phyloP scores from a whole-genome alignment of 1,139 yeast genomes.

The Yamadazyma epiphylla region DNA sequence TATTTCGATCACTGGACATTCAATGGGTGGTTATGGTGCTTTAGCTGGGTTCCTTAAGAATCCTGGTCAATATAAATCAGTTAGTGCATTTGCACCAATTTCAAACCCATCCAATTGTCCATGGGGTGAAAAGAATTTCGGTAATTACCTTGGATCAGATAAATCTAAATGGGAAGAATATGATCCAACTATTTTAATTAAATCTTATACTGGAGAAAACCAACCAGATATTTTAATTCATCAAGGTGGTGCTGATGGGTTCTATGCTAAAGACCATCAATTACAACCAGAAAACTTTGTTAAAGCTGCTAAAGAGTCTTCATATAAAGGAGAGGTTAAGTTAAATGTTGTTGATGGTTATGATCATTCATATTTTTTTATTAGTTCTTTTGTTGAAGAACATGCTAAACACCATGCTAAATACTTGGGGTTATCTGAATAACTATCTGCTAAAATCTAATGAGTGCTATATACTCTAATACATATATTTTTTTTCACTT shows the following conservation, averaged over 20 bases:
- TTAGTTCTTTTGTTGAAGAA: slow-evolving; percentile 74
- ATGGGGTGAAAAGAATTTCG: slow-evolving; percentile 84
- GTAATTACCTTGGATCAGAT: slow-evolving; percentile 68
- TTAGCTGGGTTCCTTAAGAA: slow-evolving; percentile 69
- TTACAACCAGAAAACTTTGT: slow-evolving; percentile 73
- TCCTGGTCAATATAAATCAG: slow-evolving; percentile 74
- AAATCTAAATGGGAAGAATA: slow-evolving; percentile 61
- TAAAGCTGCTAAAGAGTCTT: slow-evolving; percentile 57
- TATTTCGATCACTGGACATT: slow-evolving; percentile 84
- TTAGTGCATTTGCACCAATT: slow-evolving; percentile 90
- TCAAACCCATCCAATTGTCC: slow-evolving; percentile 70
- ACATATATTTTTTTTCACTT: background rate
- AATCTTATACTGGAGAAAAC: slow-evolving; percentile 45
- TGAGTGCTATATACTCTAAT: background rate
- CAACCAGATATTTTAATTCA: slow-evolving; percentile 72
- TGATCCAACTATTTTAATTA: slow-evolving; percentile 77
- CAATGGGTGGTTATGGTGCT: slow-evolving; percentile 99
- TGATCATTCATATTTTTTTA: slow-evolving; percentile 88
- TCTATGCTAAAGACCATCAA: slow-evolving; percentile 58
- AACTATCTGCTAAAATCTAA: background rate
- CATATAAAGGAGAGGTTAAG: slow-evolving; percentile 58
- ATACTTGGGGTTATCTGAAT: slow-evolving; percentile 50
- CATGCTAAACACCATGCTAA: slow-evolving; percentile 89
- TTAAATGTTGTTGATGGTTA: slow-evolving; percentile 73
- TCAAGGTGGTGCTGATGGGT: slow-evolving; percentile 75